phyloP scores from a whole-genome alignment of 73 alveolate genomes.

The Uronychia setigera region DNA sequence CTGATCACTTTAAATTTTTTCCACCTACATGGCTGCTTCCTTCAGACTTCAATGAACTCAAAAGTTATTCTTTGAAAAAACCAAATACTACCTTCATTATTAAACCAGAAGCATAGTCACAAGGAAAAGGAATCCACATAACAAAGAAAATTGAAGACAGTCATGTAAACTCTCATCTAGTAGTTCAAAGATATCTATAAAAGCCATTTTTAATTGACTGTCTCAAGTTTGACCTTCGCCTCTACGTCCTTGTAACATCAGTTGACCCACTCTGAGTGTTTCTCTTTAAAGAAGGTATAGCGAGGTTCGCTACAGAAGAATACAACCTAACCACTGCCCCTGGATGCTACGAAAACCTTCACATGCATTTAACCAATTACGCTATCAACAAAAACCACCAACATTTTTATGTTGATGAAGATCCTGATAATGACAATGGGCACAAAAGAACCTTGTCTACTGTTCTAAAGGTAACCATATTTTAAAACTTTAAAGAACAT shows the following conservation, averaged over 20 bases:
- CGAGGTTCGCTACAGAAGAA: conserved; percentile 67
- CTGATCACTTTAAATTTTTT: conserved; percentile 5
- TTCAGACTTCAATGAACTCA: conserved; percentile 13
- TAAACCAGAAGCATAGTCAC: conserved; percentile 42
- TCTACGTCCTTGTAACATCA: conserved; percentile 74
- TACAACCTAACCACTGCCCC: conserved; percentile 18
- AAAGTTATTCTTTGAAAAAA: background rate
- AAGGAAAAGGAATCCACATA: conserved; percentile 41
- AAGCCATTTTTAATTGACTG: conserved; percentile 87
- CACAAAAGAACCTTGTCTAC: background rate
- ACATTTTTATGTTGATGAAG: background rate
- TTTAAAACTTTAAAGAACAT: background rate
- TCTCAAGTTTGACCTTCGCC: conserved; percentile 88
- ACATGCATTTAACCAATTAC: conserved; percentile 49
- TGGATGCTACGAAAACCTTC: conserved; percentile 1
- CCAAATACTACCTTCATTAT: conserved; percentile 10
- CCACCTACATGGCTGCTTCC: conserved; percentile 53
- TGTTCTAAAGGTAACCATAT: background rate
- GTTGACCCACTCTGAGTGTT: conserved; percentile 63
- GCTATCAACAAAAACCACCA: conserved; percentile 37
- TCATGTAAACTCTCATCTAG: conserved; percentile 24
- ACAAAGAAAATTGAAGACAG: conserved; percentile 20
- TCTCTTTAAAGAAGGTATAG: conserved; percentile 66
- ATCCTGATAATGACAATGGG: background rate
- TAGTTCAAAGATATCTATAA: conserved; percentile 76